Base-by-base conservation (phyloP, 495 filamentous ascomycete species). In the Xylaria nigripes region DNA sequence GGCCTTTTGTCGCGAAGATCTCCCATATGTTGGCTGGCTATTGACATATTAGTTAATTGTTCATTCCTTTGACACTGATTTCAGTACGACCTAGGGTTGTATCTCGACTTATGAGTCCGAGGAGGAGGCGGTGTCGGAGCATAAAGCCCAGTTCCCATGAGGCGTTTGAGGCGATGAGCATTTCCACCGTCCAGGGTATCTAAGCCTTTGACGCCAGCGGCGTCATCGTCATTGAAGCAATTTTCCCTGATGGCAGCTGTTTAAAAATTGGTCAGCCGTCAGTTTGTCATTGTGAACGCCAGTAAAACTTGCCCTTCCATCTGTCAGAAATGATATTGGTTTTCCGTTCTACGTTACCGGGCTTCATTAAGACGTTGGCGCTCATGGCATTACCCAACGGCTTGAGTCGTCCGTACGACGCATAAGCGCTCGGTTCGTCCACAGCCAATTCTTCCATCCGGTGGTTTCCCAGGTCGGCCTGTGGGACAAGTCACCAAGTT, bases 391-490 rank as follows among this genome's bases (percentile, higher is more conserved):
- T n/a, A n/a, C n/a, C n/a, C n/a, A n/a, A n/a, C n/a, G n/a, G n/a
- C n/a, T n/a, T n/a, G n/a, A 12, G 6, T 12, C 32, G 32, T 36
- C 32, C 25, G 9, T 29, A 29, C 25, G 9, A 29, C 25, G 9
- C 25, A 29, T 3, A 29, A 9, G 3, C 25, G 25, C 3, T 29
- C 25, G 3, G 25, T 29, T n/a, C 32, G 16, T 61, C 53, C 2
- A 0, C 19, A 19, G 50, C 57, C 7, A 64, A 27, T 6, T 61
- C 53, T 18, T 66, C 64, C 2, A 58, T 50, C 21, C 64, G 50
- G 40, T 21, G 21, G 40, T 60, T 58, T 3, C 64, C 64, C 1
- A 66, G 54, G 16, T 66, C 61, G 19, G 24, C 15, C 63, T 66
- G 51, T 49, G 49, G 2, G 23, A 6, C n/a, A 48, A 6, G 0